Conservation (phyloP, 257 asterid species). For the Haberlea rhodopensis region DNA sequence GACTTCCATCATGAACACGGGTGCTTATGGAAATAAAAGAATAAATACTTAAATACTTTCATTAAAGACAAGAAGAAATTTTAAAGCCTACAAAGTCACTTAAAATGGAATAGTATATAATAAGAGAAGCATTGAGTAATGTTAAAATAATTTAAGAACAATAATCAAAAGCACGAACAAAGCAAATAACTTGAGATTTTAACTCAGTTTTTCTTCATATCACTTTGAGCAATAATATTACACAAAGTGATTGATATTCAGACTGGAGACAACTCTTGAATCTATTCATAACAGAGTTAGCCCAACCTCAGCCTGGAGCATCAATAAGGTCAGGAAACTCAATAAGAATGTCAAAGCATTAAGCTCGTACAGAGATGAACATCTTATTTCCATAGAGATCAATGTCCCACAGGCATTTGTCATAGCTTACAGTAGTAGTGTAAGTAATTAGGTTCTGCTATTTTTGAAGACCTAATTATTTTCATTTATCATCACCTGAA, state of each 20-base stretch:
- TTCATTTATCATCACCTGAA: background rate
- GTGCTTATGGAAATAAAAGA: background rate
- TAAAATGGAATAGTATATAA: background rate
- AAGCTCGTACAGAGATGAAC: background rate
- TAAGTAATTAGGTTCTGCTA: constrained; percentile 9
- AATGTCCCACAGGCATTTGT: background rate
- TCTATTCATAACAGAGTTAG: background rate
- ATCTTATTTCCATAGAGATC: background rate
- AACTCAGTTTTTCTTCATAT: background rate
- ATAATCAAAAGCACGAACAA: background rate
- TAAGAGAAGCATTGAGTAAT: background rate
- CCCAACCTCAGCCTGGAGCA: background rate
- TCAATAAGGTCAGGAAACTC: background rate
- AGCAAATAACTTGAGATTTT: background rate
- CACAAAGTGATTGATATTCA: background rate
- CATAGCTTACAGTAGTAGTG: background rate
- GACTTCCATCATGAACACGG: background rate
- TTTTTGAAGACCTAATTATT: background rate
- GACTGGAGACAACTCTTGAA: background rate
- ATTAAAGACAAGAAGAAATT: background rate
- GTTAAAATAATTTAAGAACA: background rate
- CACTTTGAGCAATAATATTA: background rate
- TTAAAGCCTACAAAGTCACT: background rate
- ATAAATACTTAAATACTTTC: too few species aligned
- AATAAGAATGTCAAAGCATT: background rate